These are phyloP conservation scores for Jacaranda copaia DNA, from an alignment of 257 asterid genomes.

Conservation along the genomic window DNA sequence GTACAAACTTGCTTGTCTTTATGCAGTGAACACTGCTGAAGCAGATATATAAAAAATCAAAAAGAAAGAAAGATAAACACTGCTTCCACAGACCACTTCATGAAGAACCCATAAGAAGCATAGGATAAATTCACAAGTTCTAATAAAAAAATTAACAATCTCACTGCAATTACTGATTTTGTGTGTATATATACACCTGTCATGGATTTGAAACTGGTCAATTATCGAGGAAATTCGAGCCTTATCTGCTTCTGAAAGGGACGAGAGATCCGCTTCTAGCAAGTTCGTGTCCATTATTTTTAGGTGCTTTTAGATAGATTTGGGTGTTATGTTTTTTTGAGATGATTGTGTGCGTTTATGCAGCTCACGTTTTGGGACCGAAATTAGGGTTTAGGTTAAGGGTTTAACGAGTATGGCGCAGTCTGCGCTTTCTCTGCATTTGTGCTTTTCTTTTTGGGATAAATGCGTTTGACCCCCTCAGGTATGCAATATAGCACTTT, in stretches of 20 bases:
- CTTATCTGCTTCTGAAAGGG: constrained; percentile 38
- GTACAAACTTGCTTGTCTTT: not conserved
- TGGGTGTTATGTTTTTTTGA: not conserved
- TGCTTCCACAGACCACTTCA: too few species aligned
- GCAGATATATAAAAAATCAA: too few species aligned
- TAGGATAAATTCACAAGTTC: not conserved
- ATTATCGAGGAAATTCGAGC: constrained; percentile 30
- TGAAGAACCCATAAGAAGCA: not conserved
- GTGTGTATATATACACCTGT: constrained; percentile 19
- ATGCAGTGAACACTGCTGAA: not conserved
- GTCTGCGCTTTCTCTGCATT: not conserved
- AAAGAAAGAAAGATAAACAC: too few species aligned
- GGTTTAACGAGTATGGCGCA: constrained; percentile 34
- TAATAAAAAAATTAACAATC: not conserved
- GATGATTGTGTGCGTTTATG: not conserved
- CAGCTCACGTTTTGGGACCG: not conserved
- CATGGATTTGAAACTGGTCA: constrained; percentile 38
- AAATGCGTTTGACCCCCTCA: too few species aligned
- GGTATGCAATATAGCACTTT: too few species aligned
- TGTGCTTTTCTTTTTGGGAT: not conserved
- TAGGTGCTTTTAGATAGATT: not conserved
- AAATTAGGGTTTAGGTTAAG: constrained; percentile 26
- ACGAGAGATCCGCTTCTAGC: constrained; percentile 34
- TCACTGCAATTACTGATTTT: not conserved
- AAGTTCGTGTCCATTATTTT: constrained; percentile 34